A percentile compares a stretch with the other conserved stretches of the same genome.
phyloP scores from a whole-genome alignment of 495 filamentous ascomycete species.

The Trypethelium eluteriae region DNA sequence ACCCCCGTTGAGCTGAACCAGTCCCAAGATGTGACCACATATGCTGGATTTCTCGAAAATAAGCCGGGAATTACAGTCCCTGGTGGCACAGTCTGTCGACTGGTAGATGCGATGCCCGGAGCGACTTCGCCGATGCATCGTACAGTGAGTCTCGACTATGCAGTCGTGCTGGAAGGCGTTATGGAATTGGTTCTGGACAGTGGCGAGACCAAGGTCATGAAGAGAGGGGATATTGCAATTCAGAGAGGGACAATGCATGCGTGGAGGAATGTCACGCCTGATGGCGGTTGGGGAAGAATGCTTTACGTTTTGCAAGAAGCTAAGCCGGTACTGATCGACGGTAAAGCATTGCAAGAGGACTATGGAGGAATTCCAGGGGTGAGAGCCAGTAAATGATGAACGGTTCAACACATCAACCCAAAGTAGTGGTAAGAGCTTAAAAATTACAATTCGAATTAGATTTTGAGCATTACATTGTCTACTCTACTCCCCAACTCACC shows the following conservation, averaged over 20 bases:
- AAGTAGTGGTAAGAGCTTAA: background rate
- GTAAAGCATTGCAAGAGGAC: constrained; percentile 27
- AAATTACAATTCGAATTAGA: too few species aligned
- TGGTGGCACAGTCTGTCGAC: constrained; percentile 49
- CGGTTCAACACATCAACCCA: background rate
- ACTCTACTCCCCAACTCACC: too few species aligned
- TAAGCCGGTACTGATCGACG: constrained; percentile 26
- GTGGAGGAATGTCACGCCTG: constrained; percentile 27
- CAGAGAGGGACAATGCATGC: constrained; percentile 32
- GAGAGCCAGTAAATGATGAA: background rate
- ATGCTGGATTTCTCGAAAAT: constrained; percentile 22
- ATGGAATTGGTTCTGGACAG: constrained; percentile 29
- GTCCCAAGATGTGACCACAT: constrained; percentile 43
- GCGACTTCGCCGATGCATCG: constrained; percentile 30
- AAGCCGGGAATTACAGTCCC: constrained; percentile 34
- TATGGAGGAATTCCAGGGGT: constrained; percentile 9
- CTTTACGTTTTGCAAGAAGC: constrained; percentile 27
- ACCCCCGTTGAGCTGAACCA: constrained; percentile 27
- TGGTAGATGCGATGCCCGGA: constrained; percentile 37
- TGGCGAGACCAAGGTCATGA: constrained; percentile 28
- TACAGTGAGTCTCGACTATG: constrained; percentile 31
- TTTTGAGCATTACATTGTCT: too few species aligned
- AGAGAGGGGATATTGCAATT: constrained; percentile 28
- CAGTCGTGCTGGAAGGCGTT: constrained; percentile 32
- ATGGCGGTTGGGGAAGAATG: constrained; percentile 25